Base-by-base conservation (phyloP, 129 eudicot genomes). In the Chrysanthemum lavandulifolium region DNA sequence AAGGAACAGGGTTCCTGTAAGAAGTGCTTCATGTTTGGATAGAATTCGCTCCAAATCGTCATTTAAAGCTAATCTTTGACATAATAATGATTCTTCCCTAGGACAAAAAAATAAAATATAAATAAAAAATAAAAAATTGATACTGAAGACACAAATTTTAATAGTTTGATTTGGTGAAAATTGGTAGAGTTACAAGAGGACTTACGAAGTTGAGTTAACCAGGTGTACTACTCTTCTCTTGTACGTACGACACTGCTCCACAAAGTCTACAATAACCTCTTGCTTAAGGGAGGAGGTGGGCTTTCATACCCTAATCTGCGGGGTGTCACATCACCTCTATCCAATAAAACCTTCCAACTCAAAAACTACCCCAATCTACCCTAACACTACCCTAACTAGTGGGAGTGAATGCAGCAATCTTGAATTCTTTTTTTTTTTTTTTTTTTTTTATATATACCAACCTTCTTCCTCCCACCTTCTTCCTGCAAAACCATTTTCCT, bases 191-290 rank as follows among this genome's bases (percentile, higher is more conserved):
- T 50, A 79, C 51, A 68, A 55, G 40, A 80, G 71, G 81, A 76
- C 98, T 90, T 94, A 94, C 98, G 97, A 79, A 63, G 98, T 94
- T 31, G 98, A 94, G 86, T 90, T 94, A 57, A 94, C 98, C 72
- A 94, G 85, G 82, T 94, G 97, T 49, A 94, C 97, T 64, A 94
- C 92, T 86, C 97, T 85, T 84, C 85, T 96, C 84, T 90, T 94
- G 86, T 90, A 94, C 1, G 91, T 76, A 53, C 97, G 97, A 73
- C 98, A 94, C 77, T 94, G 97, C 61, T 88, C 96, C 74, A 94
- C 98, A 83, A 94, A 81, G 77, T 94, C 98, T 60, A 94, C 93
- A 43, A 94, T 84, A 31, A 88, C 96, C 82, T 90, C 98, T 79
- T 94, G 93, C 75, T 75, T 86, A 43, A 94, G 80, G n/a, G n/a